Base-by-base conservation (phyloP, 1,284 basidiomycete species). In the Trichosporon ovoides region DNA sequence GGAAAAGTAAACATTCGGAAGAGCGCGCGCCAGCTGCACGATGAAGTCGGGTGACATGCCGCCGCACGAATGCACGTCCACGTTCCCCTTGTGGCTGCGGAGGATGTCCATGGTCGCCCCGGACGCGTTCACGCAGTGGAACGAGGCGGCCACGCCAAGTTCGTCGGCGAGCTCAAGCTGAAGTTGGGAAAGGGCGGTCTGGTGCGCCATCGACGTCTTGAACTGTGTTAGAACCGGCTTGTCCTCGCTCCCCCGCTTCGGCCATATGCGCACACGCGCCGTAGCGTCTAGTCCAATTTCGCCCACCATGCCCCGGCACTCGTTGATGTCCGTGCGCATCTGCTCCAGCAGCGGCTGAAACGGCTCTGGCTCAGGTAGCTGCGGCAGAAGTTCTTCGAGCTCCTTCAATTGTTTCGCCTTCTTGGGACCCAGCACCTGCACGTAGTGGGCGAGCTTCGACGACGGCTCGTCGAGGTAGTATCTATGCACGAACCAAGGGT, bases 401-500 rank as follows among this genome's bases (percentile, higher is more conserved):
- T 66, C 46, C 9, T 43, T 28, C 14, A 49, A 36, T 9, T 57
- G 64, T 14, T 46, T 46, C 20, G 36, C 57, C 19, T 36, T 67
- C 60, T 22, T 63, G 50, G 66, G 76, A 55, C 62, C 64, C 58
- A 79, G 78, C 33, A 80, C 57, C 0, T 64, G 59, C 14, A 55
- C 33, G 67, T 80, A 80, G 69, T 80, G 79, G 2, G 65, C 66
- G 20, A 57, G 61, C 60, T 79, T 79, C 0, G 69, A 68, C 0
- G 63, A 53, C 0, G 57, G 18, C 0, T 63, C 56, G 0, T 58
- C 59, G 53, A 77, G 68, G 18, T 74, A 72, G 57, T 78, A 74
- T 1, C 73, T 70, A 60, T 79, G 80, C n/a, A 67, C 70, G 65
- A 76, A 80, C 79, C 79, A 80, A 9, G 79, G 79, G 60, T 80